Evolutionary conservation across 805 yeast species (phyloP).

Genomic region (Debaryomyces hansenii): DNA sequence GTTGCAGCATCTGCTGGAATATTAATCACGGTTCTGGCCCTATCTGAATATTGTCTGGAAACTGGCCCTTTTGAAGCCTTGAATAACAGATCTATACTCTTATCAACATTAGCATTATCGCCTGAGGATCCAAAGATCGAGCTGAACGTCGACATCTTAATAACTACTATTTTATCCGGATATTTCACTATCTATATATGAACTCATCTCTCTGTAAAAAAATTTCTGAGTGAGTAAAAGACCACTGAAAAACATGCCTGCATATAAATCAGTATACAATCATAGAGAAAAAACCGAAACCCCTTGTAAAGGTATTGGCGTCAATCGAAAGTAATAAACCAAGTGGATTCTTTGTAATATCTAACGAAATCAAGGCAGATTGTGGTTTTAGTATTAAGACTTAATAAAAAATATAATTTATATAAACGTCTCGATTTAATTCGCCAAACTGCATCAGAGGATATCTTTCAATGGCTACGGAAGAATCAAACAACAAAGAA

Average conservation of each 20-base stretch:
- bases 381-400: too few relatives aligned
- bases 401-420: not conserved
- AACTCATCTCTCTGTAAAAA: constrained; percentile 15
- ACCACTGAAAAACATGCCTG: not conserved
- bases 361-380: not conserved
- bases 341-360: not conserved
- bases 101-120: constrained; percentile 21
- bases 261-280: not conserved
- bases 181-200: not conserved
- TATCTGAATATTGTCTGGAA: constrained; percentile 29
- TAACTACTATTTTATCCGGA: not conserved
- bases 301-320: not conserved
- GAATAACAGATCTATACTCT: constrained; percentile 31
- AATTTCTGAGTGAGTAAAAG: not conserved
- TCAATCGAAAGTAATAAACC: not conserved
- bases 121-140: constrained; percentile 30
- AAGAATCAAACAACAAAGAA: constrained; percentile 23
- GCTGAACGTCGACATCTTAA: constrained; percentile 35
- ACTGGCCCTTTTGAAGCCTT: constrained; percentile 45
- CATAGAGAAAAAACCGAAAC: not conserved
- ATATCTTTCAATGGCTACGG: constrained; percentile 3
- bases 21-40: constrained; percentile 21
- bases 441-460: not conserved
- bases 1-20: constrained; percentile 10
- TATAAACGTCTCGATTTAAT: not conserved